A percentile compares a stretch with the other conserved stretches of the same genome.
phyloP scores from a whole-genome alignment of 805 yeast species.

The Candida vaughaniae region DNA sequence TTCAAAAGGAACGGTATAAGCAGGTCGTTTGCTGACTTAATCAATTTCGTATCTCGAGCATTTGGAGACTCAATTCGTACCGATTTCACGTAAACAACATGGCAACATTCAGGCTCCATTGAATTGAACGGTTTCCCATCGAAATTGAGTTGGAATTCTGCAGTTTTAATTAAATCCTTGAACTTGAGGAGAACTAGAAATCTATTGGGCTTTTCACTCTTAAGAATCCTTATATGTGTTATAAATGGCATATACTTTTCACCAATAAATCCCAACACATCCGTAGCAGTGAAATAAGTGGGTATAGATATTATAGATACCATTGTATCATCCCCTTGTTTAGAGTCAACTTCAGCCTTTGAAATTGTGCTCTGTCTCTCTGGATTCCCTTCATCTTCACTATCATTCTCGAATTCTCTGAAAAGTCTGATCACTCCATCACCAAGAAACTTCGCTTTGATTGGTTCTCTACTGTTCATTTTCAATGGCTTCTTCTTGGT shows the following conservation, averaged over 20 bases:
- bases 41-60: constrained; percentile 8
- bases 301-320: constrained; percentile 85
- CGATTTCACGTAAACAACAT: constrained; percentile 66
- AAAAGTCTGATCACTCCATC: constrained; percentile 71
- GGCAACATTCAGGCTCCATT: constrained; percentile 87
- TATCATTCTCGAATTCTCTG: constrained; percentile 47
- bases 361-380: background rate
- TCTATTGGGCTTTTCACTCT: constrained; percentile 64
- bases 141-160: constrained; percentile 60
- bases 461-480: constrained; percentile 37
- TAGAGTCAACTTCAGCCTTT: constrained; percentile 4
- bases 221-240: constrained; percentile 70
- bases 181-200: constrained; percentile 80
- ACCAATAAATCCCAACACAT: constrained; percentile 78
- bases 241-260: constrained; percentile 52
- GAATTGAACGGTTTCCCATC: constrained; percentile 79
- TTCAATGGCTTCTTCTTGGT: constrained; percentile 15
- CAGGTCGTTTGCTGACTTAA: constrained; percentile 17
- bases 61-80: constrained; percentile 39
- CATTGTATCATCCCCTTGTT: constrained; percentile 58
- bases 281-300: constrained; percentile 81
- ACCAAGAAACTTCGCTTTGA: constrained; percentile 66
- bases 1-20: constrained; percentile 64
- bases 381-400: constrained; percentile 4
- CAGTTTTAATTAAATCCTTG: constrained; percentile 51